phyloP scores from a whole-genome alignment of 2,329 filamentous ascomycete genomes.

The Anisogramma anomala region DNA sequence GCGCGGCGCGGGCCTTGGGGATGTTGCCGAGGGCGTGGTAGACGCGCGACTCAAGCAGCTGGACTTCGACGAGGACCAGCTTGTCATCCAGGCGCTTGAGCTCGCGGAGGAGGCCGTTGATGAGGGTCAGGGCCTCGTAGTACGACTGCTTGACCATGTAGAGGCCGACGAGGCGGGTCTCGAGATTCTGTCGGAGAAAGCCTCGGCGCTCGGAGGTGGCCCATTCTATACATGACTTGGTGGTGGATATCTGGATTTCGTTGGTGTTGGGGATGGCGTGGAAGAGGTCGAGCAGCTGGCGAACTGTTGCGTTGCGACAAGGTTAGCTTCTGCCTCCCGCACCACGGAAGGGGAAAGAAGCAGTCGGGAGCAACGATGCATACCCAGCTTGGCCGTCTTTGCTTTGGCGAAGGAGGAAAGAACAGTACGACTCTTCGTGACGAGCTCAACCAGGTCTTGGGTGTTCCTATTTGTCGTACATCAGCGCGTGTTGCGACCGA shows the following conservation, averaged over 20 bases:
- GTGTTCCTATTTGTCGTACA: conserved; percentile 45
- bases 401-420: conserved; percentile 97
- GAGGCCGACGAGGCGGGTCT: conserved; percentile 84
- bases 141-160: conserved; percentile 97
- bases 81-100: conserved; percentile 98
- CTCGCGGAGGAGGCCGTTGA: conserved; percentile 91
- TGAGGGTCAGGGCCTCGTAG: conserved; percentile 91
- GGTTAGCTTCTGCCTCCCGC: background rate
- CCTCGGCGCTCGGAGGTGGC: conserved; percentile 86
- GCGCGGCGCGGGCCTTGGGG: conserved; percentile 84
- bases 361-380: conserved; percentile 19
- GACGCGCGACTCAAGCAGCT: conserved; percentile 90
- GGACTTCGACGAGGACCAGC: conserved; percentile 92
- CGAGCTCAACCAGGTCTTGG: conserved; percentile 76
- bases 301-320: conserved; percentile 45
- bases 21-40: conserved; percentile 97
- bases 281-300: conserved; percentile 93
- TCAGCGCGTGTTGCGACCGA: conserved; percentile 8
- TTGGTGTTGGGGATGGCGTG: conserved; percentile 85
- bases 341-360: no score
- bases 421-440: conserved; percentile 80
- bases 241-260: conserved; percentile 88
- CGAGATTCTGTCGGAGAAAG: conserved; percentile 95
- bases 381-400: conserved; percentile 96
- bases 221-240: conserved; percentile 99